These are phyloP conservation scores for Eudorina sp. DNA, from an alignment of 139 green algal species.

Conservation along the genomic window DNA sequence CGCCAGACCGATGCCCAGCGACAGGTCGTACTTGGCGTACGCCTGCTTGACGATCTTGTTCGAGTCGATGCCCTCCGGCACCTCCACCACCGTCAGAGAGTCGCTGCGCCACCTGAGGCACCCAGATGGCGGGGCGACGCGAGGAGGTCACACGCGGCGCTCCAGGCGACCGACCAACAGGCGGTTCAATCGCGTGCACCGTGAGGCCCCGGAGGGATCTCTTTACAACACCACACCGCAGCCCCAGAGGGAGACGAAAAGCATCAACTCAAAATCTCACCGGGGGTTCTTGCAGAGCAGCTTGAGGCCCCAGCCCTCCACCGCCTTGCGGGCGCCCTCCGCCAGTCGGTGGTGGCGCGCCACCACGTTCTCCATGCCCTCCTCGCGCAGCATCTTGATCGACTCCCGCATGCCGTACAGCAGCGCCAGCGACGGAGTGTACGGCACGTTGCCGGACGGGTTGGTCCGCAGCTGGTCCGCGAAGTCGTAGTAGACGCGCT, in stretches of 20 bases:
- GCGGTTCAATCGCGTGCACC: no score
- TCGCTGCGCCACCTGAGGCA: slow-evolving; percentile 79
- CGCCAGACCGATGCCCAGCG: slow-evolving; percentile 91
- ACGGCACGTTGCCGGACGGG: slow-evolving; percentile 81
- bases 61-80: slow-evolving; percentile 88
- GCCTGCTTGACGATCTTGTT: slow-evolving; percentile 91
- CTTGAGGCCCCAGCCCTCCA: slow-evolving; percentile 93
- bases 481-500: slow-evolving; percentile 93
- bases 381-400: slow-evolving; percentile 82
- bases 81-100: slow-evolving; percentile 94
- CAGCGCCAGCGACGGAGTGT: slow-evolving; percentile 87
- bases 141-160: no score
- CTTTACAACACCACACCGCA: no score
- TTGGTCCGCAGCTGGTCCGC: slow-evolving; percentile 81
- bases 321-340: slow-evolving; percentile 84
- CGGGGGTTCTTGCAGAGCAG: slow-evolving; percentile 91
- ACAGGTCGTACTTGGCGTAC: slow-evolving; percentile 97
- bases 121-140: background rate
- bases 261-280: slow-evolving; percentile 59
- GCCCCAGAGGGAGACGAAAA: no score
- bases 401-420: slow-evolving; percentile 92
- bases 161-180: no score
- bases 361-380: slow-evolving; percentile 93
- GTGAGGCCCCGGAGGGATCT: no score
- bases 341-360: slow-evolving; percentile 89